Evolutionary conservation across 2,329 filamentous ascomycete genomes (phyloP).

Genomic region (Xylariaceae sp.): DNA sequence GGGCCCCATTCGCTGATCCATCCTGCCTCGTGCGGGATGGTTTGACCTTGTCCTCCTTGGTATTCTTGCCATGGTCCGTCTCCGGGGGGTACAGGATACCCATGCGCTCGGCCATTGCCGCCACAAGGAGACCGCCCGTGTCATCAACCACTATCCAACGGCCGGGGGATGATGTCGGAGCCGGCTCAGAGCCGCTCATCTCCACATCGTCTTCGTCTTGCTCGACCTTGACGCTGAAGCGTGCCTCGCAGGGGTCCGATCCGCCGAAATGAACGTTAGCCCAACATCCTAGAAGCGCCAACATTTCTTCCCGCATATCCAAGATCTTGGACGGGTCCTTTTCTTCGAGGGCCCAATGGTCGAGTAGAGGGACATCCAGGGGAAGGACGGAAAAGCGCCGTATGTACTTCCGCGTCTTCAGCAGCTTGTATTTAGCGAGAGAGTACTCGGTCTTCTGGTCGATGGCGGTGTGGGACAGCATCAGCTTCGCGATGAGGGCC

Average conservation of each 20-base stretch:
- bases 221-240: slow-evolving; percentile 15
- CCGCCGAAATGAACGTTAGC: slow-evolving; percentile 77
- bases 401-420: slow-evolving; percentile 92
- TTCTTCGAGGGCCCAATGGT: slow-evolving; percentile 72
- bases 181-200: slow-evolving; percentile 22
- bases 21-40: background rate
- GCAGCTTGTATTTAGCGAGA: slow-evolving; percentile 88
- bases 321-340: slow-evolving; percentile 76
- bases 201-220: slow-evolving; percentile 18
- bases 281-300: slow-evolving; percentile 81
- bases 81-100: slow-evolving; percentile 60
- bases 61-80: slow-evolving; percentile 4
- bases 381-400: slow-evolving; percentile 81
- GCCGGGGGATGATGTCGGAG: slow-evolving; percentile 31
- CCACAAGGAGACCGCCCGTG: slow-evolving; percentile 74
- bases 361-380: slow-evolving; percentile 70
- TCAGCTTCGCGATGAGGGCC: slow-evolving; percentile 86
- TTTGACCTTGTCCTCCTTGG: slow-evolving; percentile 4
- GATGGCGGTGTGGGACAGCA: slow-evolving; percentile 81
- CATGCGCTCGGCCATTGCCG: slow-evolving; percentile 83
- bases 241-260: slow-evolving; percentile 27
- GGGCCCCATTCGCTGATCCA: background rate
- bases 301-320: slow-evolving; percentile 78
- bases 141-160: slow-evolving; percentile 84
- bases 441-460: slow-evolving; percentile 94